Conservation (phyloP, 2,329 filamentous ascomycete species). For the Cercospora nicotianae region DNA sequence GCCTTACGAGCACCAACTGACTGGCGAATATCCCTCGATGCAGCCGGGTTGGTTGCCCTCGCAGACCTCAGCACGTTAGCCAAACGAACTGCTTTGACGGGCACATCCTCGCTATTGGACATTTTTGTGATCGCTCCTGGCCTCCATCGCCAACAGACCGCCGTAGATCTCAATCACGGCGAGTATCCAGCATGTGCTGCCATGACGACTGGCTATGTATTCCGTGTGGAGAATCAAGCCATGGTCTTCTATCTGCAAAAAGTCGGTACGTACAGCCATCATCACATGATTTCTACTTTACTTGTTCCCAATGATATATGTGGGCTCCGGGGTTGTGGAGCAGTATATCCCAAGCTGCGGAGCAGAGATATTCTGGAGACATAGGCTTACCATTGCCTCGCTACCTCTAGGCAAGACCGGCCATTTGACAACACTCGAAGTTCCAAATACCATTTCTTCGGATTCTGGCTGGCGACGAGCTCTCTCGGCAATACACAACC, state of each 20-base stretch:
- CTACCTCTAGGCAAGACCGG: constrained; percentile 23
- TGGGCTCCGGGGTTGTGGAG: neutral
- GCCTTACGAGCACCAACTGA: neutral
- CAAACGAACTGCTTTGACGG: constrained; percentile 57
- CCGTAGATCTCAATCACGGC: constrained; percentile 45
- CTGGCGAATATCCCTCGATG: constrained; percentile 26
- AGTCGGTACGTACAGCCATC: constrained; percentile 20
- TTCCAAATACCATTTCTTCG: constrained; percentile 1
- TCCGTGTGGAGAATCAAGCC: constrained; percentile 53
- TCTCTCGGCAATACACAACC: constrained; percentile 3
- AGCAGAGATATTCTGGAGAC: neutral
- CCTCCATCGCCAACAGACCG: constrained; percentile 61
- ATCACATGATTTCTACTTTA: too few relatives aligned
- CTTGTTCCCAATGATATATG: too few relatives aligned
- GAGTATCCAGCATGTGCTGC: constrained; percentile 46
- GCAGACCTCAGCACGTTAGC: constrained; percentile 60
- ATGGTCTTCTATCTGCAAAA: constrained; percentile 53
- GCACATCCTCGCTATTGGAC: constrained; percentile 59
- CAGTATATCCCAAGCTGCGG: neutral
- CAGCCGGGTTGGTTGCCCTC: constrained; percentile 59
- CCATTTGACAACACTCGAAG: constrained; percentile 32
- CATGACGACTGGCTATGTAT: constrained; percentile 48
- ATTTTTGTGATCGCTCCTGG: constrained; percentile 60
- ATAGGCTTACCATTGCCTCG: neutral
- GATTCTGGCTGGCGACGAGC: neutral